phyloP scores from a whole-genome alignment of 805 yeast species.

The Metschnikowia rubicola region DNA sequence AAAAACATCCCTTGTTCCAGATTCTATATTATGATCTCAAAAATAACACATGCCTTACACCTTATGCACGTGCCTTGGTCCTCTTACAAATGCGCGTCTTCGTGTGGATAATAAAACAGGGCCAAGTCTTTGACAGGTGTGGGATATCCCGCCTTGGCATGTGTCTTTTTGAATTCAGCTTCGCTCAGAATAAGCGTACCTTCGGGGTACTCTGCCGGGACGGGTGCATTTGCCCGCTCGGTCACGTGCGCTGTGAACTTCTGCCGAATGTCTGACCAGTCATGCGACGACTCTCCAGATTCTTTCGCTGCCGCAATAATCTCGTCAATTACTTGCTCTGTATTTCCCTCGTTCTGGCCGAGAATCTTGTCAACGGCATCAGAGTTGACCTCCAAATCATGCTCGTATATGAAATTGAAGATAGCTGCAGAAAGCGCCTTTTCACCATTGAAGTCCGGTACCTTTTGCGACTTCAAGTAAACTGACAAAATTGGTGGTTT shows the following conservation, averaged over 20 bases:
- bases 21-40: too few relatives aligned
- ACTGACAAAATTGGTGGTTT: slow-evolving; percentile 21
- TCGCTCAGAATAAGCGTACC: slow-evolving; percentile 45
- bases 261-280: slow-evolving; percentile 1
- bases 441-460: slow-evolving; percentile 17
- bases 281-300: neutral
- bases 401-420: slow-evolving; percentile 24
- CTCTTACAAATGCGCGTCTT: slow-evolving; percentile 17
- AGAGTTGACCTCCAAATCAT: slow-evolving; percentile 21
- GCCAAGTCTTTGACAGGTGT: slow-evolving; percentile 39
- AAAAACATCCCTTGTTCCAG: too few relatives aligned
- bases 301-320: slow-evolving; percentile 4
- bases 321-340: slow-evolving; percentile 19
- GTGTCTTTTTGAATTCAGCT: slow-evolving; percentile 53
- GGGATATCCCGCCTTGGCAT: slow-evolving; percentile 60
- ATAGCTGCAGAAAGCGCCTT: slow-evolving; percentile 27
- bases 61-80: too few relatives aligned
- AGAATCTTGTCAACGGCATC: slow-evolving; percentile 23
- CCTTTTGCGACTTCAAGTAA: slow-evolving; percentile 53
- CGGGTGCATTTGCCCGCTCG: slow-evolving; percentile 22
- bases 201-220: slow-evolving; percentile 43
- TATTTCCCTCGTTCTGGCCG: slow-evolving; percentile 4
- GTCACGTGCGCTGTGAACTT: slow-evolving; percentile 18
- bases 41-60: too few relatives aligned
- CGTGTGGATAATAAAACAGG: slow-evolving; percentile 24